Evolutionary conservation across 2,329 filamentous ascomycete genomes (phyloP), one percentile per base, ranked within the genome.

Genomic region (Helotiales sp.): DNA sequence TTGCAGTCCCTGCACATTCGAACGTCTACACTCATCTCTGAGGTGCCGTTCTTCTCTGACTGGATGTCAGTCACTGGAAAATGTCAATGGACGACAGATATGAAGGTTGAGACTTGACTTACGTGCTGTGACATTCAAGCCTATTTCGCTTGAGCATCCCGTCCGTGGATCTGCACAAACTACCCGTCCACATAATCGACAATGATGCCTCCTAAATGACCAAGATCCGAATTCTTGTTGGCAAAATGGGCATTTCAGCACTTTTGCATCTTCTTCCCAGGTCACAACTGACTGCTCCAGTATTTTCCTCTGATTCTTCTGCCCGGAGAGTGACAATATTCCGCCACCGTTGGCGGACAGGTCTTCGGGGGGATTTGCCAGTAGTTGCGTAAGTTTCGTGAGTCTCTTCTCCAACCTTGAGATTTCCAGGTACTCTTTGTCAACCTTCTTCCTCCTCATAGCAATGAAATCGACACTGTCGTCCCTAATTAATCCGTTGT

Each of bases 151-250:
- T 0, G 96, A 99, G 78, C 96, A 99, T 3, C 80, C 89, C 0
- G 96, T 99, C 65, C 87, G 86, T 0, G 87, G 87, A 78, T 99
- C 96, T 13, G 93, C 93, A 77, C 96, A 99, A 0, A 99, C 93
- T 0, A 99, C 93, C 50, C 91, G 88, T 3, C 96, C 96, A 75
- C 96, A 99, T 79, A 97, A 90, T 63, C 96, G 88, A 79, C 96
- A 99, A 79, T 99, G 96, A 78, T 98, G 96, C 72, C 96, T 85
- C 74, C 96, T 88, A 75, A 98, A 97, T 1, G 93, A 92, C 86
- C 97, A 98, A 15, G 90, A 91, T 0, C 93, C 91, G 78, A 99
- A 99, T 65, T 97, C 93, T 75, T 99, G 96, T 76, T 97, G 92
- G 75, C 96, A 99, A 76, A 97, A 97, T 0, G 96, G 96, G 76